Base-by-base conservation (phyloP, 805 yeast genomes). In the Saccharomycopsis sp. region DNA sequence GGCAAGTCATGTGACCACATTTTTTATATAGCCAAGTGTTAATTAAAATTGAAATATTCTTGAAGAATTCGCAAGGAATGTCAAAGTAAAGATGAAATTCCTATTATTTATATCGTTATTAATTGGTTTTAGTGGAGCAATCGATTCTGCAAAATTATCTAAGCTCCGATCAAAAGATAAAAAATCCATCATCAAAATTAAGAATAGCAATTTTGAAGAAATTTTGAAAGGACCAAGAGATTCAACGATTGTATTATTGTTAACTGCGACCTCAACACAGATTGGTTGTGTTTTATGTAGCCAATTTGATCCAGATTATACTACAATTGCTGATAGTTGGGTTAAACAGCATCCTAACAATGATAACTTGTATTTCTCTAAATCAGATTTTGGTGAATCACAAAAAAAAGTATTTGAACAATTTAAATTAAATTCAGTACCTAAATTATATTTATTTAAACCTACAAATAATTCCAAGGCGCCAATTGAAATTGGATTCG, bases 201-300 rank as follows among this genome's bases (percentile, higher is more conserved):
- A 72, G n/a, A 87, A 80, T 55, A 62, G 61, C 38, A 85, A 79
- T 59, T 84, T 67, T 57, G 70, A 75, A 51, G 61, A 65, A 13
- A 58, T 81, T 17, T 64, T 86, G 44, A 65, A 65, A 21, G 85
- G 86, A 3, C 75, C 79, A 19, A 72, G 90, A 56, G 74, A 73
- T 33, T 87, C 86, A 55, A 78, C 76, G 60, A 72, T 82, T 31
- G 57, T 85, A n/a, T 70, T 84, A 9, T 70, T 81, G 45, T 64
- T 90, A 50, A 84, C 96, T 0, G 87, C 97, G 2, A 74, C 81
- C 7, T 72, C 79, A 40, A 71, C 86, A 1, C 75, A 76, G 50
- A 74, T 89, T 57, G 85, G 85, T 9, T 93, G 98, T 66, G 66
- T 67, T 1, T 67, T 85, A 41, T 93, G 98, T 71, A 54, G 65